Evolutionary conservation across 169 alveolate genomes (phyloP).

Genomic region (Cryptosporidium tyzzeri): DNA sequence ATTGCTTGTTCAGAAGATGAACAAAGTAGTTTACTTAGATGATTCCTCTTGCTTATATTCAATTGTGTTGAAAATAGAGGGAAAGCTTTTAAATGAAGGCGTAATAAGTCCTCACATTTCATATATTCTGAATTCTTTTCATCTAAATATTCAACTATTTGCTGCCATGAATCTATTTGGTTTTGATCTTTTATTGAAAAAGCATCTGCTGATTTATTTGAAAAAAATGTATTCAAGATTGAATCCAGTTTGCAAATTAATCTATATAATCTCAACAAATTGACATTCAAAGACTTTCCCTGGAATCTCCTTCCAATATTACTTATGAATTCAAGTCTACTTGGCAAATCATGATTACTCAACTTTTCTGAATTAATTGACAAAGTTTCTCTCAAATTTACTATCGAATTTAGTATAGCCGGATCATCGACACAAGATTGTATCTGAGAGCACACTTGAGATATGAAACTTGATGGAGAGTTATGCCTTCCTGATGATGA

Average conservation of each 20-base stretch:
- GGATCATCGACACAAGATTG: conserved; percentile 44
- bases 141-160: conserved; percentile 1
- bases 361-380: neutral
- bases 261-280: conserved; percentile 22
- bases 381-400: conserved; percentile 29
- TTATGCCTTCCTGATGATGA: neutral
- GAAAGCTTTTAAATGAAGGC: conserved; percentile 21
- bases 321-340: conserved; percentile 9
- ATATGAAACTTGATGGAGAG: conserved; percentile 7
- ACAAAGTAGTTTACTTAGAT: conserved; percentile 30
- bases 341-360: neutral
- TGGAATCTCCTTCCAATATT: conserved; percentile 17
- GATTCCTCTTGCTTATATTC: neutral
- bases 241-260: conserved; percentile 27
- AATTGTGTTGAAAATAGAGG: conserved; percentile 9
- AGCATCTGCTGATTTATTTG: neutral
- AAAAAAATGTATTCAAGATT: neutral
- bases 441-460: conserved; percentile 35
- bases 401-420: conserved; percentile 1
- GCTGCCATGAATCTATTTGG: conserved; percentile 31
- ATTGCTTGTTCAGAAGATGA: conserved; percentile 31
- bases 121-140: conserved; percentile 4
- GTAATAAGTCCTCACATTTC: conserved; percentile 34
- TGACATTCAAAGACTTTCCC: conserved; percentile 32
- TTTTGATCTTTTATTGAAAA: conserved; percentile 20